Evolutionary conservation across 2,329 filamentous ascomycete species (phyloP), one percentile per base, ranked within the genome.

Genomic region (Aspergillus fructus): DNA sequence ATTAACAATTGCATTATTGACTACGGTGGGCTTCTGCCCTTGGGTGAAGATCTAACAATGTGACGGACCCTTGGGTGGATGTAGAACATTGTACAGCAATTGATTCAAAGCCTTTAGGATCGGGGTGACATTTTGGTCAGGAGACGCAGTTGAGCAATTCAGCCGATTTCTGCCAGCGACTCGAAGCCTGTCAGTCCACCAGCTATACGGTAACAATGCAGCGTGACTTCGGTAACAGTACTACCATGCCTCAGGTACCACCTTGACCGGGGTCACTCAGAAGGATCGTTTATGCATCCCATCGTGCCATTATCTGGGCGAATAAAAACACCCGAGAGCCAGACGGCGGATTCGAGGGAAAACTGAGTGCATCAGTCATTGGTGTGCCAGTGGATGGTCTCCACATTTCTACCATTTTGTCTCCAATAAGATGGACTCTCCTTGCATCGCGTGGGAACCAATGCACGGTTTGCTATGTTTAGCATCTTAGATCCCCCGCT

Each of bases 131-230:
- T 40, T 46, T 46, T 30, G 24, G 24, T 40, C 23, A 48, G 43
- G 34, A 47, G 42, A 48, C 34, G 12, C 27, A 30, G 27, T 17
- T 7, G n/a, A 30, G 27, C 27, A 30, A 30, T 30, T 48, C 13
- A 46, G 13, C 23, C 43, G n/a, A 47, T 19, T 49, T 42, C 48
- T 9, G 51, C 33, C 37, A 39, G 42, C 52, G 50, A 19, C 23
- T 39, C 41, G 45, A 42, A 49, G 41, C 40, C 41, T 27, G 43
- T 48, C 43, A 54, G 51, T 33, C 50, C 43, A 48, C 51, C 11
- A n/a, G 33, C 47, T 39, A 54, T 59, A 57, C 53, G 68, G 70
- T 72, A 41, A 67, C 70, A 72, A 65, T 68, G 70, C 68, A 71
- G 67, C 66, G 67, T 68, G 58, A 63, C 64, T 56, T 61, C 63